phyloP scores from a whole-genome alignment of 202 grass and related monocot species.

The Saccharum hybrid region DNA sequence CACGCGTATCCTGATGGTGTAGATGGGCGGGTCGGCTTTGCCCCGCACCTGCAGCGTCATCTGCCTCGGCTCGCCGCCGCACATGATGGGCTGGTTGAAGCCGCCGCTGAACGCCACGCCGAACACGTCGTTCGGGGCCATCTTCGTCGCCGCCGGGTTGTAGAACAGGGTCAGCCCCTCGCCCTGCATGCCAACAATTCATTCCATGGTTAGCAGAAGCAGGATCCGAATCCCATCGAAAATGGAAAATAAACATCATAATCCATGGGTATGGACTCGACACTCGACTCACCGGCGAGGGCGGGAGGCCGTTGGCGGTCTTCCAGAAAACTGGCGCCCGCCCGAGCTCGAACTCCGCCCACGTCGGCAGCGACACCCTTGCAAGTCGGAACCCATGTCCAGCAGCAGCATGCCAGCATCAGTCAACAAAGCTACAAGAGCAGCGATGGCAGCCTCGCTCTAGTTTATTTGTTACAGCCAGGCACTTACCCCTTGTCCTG shows the following conservation, averaged over 20 bases:
- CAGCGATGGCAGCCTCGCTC: no score
- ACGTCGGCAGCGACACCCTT: conserved; percentile 70
- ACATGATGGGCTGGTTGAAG: conserved; percentile 99
- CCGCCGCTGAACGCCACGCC: conserved; percentile 92
- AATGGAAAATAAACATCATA: neutral
- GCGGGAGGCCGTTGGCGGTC: conserved; percentile 77
- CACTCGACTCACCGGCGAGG: conserved; percentile 54
- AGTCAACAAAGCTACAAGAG: neutral
- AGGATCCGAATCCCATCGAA: neutral
- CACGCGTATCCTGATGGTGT: conserved; percentile 79
- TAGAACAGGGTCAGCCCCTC: conserved; percentile 87
- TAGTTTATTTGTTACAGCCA: neutral
- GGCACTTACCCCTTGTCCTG: conserved; percentile 42
- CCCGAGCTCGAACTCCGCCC: conserved; percentile 89
- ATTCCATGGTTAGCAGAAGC: neutral
- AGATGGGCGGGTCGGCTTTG: conserved; percentile 74
- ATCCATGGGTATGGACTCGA: neutral
- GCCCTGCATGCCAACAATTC: conserved; percentile 50
- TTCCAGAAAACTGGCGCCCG: conserved; percentile 85
- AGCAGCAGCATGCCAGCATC: neutral
- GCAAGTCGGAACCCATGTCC: neutral
- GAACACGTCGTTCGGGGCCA: conserved; percentile 64
- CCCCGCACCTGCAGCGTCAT: conserved; percentile 82
- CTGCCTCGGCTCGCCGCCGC: conserved; percentile 82
- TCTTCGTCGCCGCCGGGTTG: conserved; percentile 64